Evolutionary conservation across 129 eudicot species (phyloP).

Genomic region (Centella asiatica): DNA sequence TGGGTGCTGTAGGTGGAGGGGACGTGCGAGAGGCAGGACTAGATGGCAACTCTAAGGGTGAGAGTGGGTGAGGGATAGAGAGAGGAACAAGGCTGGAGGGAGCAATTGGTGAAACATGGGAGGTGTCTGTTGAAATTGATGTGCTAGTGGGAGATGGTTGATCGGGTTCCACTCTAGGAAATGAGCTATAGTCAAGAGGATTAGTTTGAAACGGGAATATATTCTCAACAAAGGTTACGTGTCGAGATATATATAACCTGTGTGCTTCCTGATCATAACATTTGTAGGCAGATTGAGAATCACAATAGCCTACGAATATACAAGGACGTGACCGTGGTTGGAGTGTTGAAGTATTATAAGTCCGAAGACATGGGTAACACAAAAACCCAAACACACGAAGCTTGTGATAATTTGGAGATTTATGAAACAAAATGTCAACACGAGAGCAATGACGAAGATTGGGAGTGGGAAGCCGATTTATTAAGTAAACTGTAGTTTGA

Average conservation of each 20-base stretch:
- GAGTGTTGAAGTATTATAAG: background rate
- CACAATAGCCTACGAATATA: too few species aligned
- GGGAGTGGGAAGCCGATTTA: background rate
- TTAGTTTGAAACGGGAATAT: background rate
- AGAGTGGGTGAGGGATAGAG: background rate
- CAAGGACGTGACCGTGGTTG: background rate
- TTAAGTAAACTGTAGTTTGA: background rate
- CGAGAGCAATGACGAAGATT: background rate
- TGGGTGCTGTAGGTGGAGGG: background rate
- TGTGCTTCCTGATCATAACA: background rate
- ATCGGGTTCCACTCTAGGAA: background rate
- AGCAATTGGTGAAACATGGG: background rate
- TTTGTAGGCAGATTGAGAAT: conserved; percentile 3
- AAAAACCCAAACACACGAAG: too few species aligned
- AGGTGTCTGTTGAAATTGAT: background rate
- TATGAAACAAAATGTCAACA: background rate
- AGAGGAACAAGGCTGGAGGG: background rate
- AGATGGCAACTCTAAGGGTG: background rate
- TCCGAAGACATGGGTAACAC: conserved; percentile 1
- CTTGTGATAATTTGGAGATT: too few species aligned
- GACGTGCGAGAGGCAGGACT: background rate
- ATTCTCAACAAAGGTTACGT: conserved; percentile 4
- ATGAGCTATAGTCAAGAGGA: background rate
- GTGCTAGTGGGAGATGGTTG: background rate
- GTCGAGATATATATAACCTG: background rate